phyloP scores from a whole-genome alignment of 2,329 filamentous ascomycete genomes.

The Colletotrichum phormii region DNA sequence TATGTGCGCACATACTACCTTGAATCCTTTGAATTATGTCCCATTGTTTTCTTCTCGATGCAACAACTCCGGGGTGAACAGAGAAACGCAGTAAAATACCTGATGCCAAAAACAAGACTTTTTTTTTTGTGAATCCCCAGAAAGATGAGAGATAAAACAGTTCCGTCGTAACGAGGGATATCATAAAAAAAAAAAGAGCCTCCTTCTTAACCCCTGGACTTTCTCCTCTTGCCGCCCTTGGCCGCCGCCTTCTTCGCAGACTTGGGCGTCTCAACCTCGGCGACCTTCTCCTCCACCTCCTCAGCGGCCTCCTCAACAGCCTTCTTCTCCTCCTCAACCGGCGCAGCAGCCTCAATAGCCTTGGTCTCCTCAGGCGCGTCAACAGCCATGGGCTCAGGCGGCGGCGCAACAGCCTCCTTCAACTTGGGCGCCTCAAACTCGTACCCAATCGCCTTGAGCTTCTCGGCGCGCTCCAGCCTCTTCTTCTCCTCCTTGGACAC shows the following conservation, averaged over 20 bases:
- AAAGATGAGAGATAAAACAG: background rate
- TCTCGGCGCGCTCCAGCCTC: constrained; percentile 75
- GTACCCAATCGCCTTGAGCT: constrained; percentile 85
- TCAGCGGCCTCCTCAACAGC: constrained; percentile 41
- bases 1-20: constrained; percentile 66
- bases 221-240: constrained; percentile 44
- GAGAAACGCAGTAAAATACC: constrained; percentile 4
- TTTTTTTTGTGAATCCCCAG: background rate
- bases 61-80: constrained; percentile 1
- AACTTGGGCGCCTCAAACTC: constrained; percentile 81
- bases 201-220: constrained; percentile 50
- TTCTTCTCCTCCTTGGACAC: constrained; percentile 79
- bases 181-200: constrained; percentile 8
- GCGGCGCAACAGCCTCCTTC: constrained; percentile 65
- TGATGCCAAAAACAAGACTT: constrained; percentile 8
- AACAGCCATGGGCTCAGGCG: constrained; percentile 46
- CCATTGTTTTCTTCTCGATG: background rate
- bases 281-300: constrained; percentile 44
- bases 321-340: constrained; percentile 55
- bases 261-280: constrained; percentile 41
- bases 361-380: constrained; percentile 47
- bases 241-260: constrained; percentile 48
- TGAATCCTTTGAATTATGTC: constrained; percentile 1
- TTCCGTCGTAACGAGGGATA: constrained; percentile 27
- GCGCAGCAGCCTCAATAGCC: constrained; percentile 46